Evolutionary conservation across 164 flowering plant genomes (phyloP), one percentile per base, ranked within the genome.

Genomic region (Annona squamosa): DNA sequence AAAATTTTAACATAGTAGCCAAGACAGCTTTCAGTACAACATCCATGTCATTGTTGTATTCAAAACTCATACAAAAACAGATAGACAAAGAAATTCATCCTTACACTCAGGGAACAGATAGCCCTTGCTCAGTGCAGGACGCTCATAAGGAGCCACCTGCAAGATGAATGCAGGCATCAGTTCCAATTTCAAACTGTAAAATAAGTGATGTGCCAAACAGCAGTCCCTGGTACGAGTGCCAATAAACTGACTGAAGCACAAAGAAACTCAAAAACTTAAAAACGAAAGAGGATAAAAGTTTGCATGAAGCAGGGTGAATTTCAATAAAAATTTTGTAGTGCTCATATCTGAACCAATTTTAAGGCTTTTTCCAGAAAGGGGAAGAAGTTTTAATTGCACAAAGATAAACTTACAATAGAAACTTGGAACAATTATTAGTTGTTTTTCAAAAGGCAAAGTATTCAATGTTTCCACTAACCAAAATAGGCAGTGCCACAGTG

Each of bases 101-200:
- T 81, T 79, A 94, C 99, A 85, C 76, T 91, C 93, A 43, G 99
- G 99, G 69, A 93, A 93, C 63, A 96, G 88, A 77, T 96, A 93
- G 17, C 87, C 98, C 83, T 96, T 96, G 88, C 99, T 96, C 57
- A 96, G 97, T 16, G 98, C 98, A 66, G 99, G 99, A 74, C 99
- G 97, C 79, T 96, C 99, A 83, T 96, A 96, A 62, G 99, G 98
- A 79, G 99, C 99, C 75, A 95, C 97, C 98, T 94, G 83, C 19
- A 79, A 65, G 52, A 71, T 46, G 67, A 67, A 26, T 26, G 37
- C 37, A 26, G 37, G 37, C 37, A 26, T 26, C 37, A 26, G 37
- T 26, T 26, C 37, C 37, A 26, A 26, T 26, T 26, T 26, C 37
- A 26, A 26, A 26, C 37, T 26, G 37, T 26, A 26, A 26, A 26